Evolutionary conservation across 306 rosid species (phyloP).

Genomic region (Glycine tomentella): DNA sequence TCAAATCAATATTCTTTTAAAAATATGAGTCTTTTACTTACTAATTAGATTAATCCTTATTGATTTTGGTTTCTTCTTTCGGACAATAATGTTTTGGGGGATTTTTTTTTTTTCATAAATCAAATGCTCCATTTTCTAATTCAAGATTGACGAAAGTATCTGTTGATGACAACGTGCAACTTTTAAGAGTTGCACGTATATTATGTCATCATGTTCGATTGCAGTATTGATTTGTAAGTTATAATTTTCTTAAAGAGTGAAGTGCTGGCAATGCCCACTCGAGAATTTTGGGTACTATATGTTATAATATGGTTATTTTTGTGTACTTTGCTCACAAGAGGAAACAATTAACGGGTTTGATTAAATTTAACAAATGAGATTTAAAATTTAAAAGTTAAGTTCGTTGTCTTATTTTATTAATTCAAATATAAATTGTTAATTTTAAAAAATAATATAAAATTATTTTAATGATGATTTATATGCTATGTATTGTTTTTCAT

Average conservation of each 20-base stretch:
- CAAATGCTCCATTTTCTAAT: background rate
- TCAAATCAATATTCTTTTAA: too few species aligned
- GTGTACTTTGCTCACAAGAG: background rate
- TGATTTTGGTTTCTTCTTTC: background rate
- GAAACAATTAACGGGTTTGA: background rate
- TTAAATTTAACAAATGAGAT: background rate
- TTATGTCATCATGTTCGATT: background rate
- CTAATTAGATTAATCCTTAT: too few species aligned
- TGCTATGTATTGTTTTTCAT: too few species aligned
- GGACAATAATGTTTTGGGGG: slow-evolving; percentile 9
- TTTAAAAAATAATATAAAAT: background rate
- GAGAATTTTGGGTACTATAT: background rate
- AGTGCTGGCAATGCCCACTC: slow-evolving; percentile 7
- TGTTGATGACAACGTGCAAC: slow-evolving; percentile 29
- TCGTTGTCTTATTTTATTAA: background rate
- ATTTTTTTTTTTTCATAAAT: background rate
- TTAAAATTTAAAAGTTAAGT: background rate
- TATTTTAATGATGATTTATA: background rate
- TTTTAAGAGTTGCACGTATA: slow-evolving; percentile 14
- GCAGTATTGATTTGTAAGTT: background rate
- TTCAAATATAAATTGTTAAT: too few species aligned
- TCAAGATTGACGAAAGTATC: slow-evolving; percentile 1
- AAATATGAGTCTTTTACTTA: too few species aligned
- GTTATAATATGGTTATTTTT: too few species aligned
- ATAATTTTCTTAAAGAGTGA: slow-evolving; percentile 3